Conservation (phyloP, 179 eudicot genomes). For the Vitellaria paradoxa region DNA sequence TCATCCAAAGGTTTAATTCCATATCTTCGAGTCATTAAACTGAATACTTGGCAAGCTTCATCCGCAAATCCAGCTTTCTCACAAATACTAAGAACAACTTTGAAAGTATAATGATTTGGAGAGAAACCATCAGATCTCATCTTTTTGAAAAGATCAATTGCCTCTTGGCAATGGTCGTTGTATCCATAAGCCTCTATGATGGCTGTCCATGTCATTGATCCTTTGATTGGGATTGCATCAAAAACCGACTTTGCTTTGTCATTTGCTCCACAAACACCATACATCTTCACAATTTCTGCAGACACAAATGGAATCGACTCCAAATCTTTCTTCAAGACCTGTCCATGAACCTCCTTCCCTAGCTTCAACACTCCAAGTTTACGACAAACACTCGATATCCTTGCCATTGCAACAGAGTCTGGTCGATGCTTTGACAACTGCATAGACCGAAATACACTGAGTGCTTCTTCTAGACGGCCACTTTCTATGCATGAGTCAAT, state of each 20-base stretch:
- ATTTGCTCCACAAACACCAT: slow-evolving; percentile 58
- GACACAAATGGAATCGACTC: slow-evolving; percentile 49
- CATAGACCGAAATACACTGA: slow-evolving; percentile 73
- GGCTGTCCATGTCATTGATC: slow-evolving; percentile 58
- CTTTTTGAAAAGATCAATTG: slow-evolving; percentile 44
- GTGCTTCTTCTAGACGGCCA: slow-evolving; percentile 44
- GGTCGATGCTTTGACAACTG: slow-evolving; percentile 69
- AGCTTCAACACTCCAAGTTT: slow-evolving; percentile 43
- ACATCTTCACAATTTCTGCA: slow-evolving; percentile 59
- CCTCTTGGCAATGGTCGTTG: slow-evolving; percentile 37
- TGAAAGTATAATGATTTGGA: slow-evolving; percentile 53
- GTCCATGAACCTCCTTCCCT: slow-evolving; percentile 78
- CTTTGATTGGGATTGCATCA: slow-evolving; percentile 44
- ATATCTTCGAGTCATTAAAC: slow-evolving; percentile 47
- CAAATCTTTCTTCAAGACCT: slow-evolving; percentile 55
- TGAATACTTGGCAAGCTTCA: slow-evolving; percentile 55
- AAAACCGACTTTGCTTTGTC: slow-evolving; percentile 57
- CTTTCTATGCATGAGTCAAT: slow-evolving; percentile 50
- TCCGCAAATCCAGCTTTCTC: slow-evolving; percentile 66
- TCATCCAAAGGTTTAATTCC: slow-evolving; percentile 42
- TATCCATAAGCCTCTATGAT: slow-evolving; percentile 66
- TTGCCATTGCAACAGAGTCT: slow-evolving; percentile 58
- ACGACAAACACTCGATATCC: slow-evolving; percentile 50
- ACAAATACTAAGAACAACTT: slow-evolving; percentile 50
- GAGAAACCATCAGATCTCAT: slow-evolving; percentile 44